Evolutionary conservation across 768 basidiomycete species (phyloP), one percentile per base, ranked within the genome.

Genomic region (Hydnomerulius pinastri): DNA sequence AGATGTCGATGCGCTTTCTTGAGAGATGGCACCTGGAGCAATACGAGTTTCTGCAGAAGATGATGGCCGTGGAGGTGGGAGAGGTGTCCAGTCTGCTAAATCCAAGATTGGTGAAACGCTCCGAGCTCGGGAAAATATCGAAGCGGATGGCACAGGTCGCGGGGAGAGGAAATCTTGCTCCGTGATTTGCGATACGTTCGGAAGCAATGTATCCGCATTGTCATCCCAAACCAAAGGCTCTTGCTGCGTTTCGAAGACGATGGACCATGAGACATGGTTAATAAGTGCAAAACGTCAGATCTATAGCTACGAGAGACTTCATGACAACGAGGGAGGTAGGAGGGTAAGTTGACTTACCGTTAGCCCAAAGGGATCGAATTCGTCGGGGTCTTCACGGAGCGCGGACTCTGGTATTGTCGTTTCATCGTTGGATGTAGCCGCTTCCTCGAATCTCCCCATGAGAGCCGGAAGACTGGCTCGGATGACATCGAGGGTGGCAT

Each of bases 401-500:
- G n/a, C n/a, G n/a, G n/a, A n/a, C n/a, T n/a, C n/a, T n/a, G n/a
- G n/a, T n/a, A n/a, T n/a, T n/a, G n/a, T n/a, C n/a, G n/a, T n/a
- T n/a, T n/a, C n/a, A n/a, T n/a, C n/a, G n/a, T n/a, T n/a, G n/a
- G n/a, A n/a, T n/a, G n/a, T n/a, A n/a, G n/a, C n/a, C n/a, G n/a
- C n/a, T n/a, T n/a, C n/a, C 10, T 50, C 42, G 27, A 62, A 46
- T 37, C 62, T 56, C 46, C 64, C 64, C 52, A 61, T 57, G n/a
- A 71, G 39, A 15, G 59, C 61, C 9, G 69, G 69, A 42, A 71
- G 61, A 41, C 60, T 69, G 27, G 59, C 67, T 27, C 63, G 59
- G 55, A 70, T 60, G 65, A 59, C 43, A 66, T 71, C 46, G 69
- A 67, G 35, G 32, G 66, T 30, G 67, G 77, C 67, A 74, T 81